Base-by-base conservation (phyloP, 108 stramenopile species). In the Skeletonema marinoi region DNA sequence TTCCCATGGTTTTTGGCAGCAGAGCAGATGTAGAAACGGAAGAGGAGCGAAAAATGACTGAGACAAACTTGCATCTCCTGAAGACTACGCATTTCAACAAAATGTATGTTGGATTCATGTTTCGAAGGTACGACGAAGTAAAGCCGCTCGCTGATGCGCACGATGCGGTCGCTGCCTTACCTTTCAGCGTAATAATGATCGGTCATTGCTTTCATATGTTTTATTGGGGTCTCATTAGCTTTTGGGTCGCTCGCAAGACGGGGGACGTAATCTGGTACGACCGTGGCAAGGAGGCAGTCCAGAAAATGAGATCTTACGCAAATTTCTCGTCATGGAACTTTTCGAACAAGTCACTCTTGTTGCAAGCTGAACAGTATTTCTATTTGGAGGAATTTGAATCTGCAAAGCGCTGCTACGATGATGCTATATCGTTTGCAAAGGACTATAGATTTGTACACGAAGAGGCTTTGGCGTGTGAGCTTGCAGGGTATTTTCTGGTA, bases 241-340 rank as follows among this genome's bases (percentile, higher is more conserved):
- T 59, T 30, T 54, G 74, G 66, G 60, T 75, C 3, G 66, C 39
- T 60, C 74, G 74, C 19, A 21, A 60, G 58, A 75, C 74, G 11
- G 17, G 13, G 6, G 74, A 67, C 1, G 16, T 3, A 31, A 6
- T 25, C 2, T 75, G 74, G 74, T 36, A 32, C 0, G 58, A 59
- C 2, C 65, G 74, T 19, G 13, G 38, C 3, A 3, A 44, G 3
- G 31, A 59, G 56, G 33, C 50, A n/a, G 67, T 11, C 16, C 6
- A 12, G n/a, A 33, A 58, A 14, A 44, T 44, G 42, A 44, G 42
- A 8, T 44, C 42, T 44, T 44, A 44, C 42, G 42, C 42, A 44
- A 6, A 44, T 6, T 44, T 12, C 14, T 44, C 42, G 14, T 44
- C 14, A 4, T 44, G 42, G 42, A 44, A 44, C 8, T 44, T 44